Evolutionary conservation across 345 rosid genomes (phyloP).

Genomic region (Kernera saxatilis): DNA sequence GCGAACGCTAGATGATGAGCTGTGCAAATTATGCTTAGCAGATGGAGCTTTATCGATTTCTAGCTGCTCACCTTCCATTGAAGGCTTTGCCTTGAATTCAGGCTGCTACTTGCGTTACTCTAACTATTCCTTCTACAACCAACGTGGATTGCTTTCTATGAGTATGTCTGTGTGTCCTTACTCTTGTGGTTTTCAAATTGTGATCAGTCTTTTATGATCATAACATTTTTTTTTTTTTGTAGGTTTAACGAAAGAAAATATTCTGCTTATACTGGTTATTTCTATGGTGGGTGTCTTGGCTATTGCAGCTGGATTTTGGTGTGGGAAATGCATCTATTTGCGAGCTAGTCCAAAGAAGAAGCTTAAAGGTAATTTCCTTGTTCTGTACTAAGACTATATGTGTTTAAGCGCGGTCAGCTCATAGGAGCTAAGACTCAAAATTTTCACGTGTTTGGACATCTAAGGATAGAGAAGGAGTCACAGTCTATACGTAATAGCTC

Average conservation of each 20-base stretch:
- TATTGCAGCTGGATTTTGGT: constrained; percentile 27
- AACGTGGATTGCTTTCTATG: constrained; percentile 15
- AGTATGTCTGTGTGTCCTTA: not conserved
- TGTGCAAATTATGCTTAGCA: constrained; percentile 36
- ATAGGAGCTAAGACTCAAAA: constrained; percentile 8
- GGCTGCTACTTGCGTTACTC: constrained; percentile 54
- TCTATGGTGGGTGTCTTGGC: constrained; percentile 19
- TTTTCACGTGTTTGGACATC: constrained; percentile 27
- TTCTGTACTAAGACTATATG: not conserved
- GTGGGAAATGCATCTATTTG: constrained; percentile 28
- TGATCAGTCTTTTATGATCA: not conserved
- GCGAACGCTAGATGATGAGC: constrained; percentile 32
- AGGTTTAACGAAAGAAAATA: constrained; percentile 8
- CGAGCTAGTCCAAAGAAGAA: constrained; percentile 22
- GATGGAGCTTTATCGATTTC: constrained; percentile 30
- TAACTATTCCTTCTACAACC: constrained; percentile 28
- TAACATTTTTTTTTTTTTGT: not conserved
- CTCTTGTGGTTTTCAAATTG: not conserved
- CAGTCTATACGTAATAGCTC: constrained; percentile 18
- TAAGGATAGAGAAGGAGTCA: constrained; percentile 38
- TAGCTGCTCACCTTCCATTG: constrained; percentile 36
- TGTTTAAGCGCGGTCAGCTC: not conserved
- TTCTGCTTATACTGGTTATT: not conserved
- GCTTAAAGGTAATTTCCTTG: constrained; percentile 22
- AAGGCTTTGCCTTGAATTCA: constrained; percentile 43